phyloP scores from a whole-genome alignment of 2,329 filamentous ascomycete genomes.

The Cercospora sp. region DNA sequence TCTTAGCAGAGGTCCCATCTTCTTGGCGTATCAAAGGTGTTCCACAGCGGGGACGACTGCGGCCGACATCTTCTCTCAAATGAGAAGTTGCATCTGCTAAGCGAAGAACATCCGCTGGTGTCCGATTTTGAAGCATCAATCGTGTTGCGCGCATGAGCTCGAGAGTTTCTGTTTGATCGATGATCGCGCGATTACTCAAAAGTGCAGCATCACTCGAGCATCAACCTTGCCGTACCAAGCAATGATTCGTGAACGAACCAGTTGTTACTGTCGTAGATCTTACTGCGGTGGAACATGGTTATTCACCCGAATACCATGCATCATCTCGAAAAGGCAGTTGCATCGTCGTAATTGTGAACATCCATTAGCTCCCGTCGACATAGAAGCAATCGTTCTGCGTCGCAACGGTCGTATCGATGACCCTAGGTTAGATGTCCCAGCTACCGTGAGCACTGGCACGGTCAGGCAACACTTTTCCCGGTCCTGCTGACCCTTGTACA shows the following conservation, averaged over 20 bases:
- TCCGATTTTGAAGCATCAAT: conserved; percentile 5
- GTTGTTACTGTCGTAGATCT: not conserved
- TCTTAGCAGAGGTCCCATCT: not conserved
- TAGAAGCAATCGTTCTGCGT: not conserved
- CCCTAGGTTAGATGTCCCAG: not conserved
- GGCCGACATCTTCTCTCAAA: not conserved
- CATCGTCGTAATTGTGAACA: not conserved
- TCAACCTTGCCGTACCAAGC: not conserved
- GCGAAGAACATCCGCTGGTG: conserved; percentile 10
- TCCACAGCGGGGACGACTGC: not conserved
- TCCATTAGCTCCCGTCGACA: not conserved
- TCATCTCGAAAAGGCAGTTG: not conserved
- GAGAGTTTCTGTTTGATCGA: not conserved
- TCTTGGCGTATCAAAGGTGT: not conserved
- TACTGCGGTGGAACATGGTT: not conserved
- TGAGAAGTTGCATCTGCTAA: not conserved
- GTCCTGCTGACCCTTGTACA: not conserved
- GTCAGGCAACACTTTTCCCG: not conserved
- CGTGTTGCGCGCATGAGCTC: not conserved
- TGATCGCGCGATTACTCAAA: not conserved
- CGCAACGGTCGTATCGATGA: not conserved
- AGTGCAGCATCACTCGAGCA: not conserved
- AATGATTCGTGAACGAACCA: not conserved
- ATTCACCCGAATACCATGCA: not conserved
- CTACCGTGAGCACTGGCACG: not conserved